These are phyloP conservation scores for Ophidiomyces ophidiicola DNA, from an alignment of 2,329 filamentous ascomycete species.

Conservation along the genomic window DNA sequence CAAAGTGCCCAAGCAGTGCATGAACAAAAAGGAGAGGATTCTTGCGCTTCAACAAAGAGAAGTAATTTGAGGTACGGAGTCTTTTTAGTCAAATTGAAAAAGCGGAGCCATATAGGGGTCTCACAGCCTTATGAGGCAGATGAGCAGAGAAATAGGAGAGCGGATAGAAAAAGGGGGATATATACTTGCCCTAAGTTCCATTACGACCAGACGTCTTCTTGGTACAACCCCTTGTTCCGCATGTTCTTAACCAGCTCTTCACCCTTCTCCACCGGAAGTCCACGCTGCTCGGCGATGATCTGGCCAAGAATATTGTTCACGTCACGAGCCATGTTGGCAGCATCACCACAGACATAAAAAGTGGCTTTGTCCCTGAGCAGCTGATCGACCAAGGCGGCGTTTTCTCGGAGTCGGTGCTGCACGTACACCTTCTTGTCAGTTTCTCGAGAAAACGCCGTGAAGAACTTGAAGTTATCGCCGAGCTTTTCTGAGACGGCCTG, in stretches of 20 bases:
- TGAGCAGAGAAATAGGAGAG: constrained; percentile 14
- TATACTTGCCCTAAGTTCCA: not conserved
- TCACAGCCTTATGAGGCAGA: not conserved
- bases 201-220: constrained; percentile 64
- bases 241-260: constrained; percentile 97
- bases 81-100: too few relatives aligned
- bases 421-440: constrained; percentile 85
- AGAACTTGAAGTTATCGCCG: constrained; percentile 77
- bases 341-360: constrained; percentile 97
- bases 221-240: constrained; percentile 89
- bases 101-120: too few relatives aligned
- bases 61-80: too few relatives aligned
- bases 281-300: constrained; percentile 74
- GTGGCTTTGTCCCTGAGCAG: constrained; percentile 74
- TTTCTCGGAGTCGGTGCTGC: constrained; percentile 79
- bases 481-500: constrained; percentile 73
- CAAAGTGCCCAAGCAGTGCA: not conserved
- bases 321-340: constrained; percentile 90
- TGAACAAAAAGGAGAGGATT: not conserved
- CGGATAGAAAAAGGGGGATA: constrained; percentile 12
- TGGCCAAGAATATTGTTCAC: constrained; percentile 78
- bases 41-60: too few relatives aligned
- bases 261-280: constrained; percentile 70
- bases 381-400: constrained; percentile 71
- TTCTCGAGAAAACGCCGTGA: constrained; percentile 93